These are phyloP conservation scores for Picochlorum costavermella DNA, from an alignment of 139 green algal species.

Conservation along the genomic window DNA sequence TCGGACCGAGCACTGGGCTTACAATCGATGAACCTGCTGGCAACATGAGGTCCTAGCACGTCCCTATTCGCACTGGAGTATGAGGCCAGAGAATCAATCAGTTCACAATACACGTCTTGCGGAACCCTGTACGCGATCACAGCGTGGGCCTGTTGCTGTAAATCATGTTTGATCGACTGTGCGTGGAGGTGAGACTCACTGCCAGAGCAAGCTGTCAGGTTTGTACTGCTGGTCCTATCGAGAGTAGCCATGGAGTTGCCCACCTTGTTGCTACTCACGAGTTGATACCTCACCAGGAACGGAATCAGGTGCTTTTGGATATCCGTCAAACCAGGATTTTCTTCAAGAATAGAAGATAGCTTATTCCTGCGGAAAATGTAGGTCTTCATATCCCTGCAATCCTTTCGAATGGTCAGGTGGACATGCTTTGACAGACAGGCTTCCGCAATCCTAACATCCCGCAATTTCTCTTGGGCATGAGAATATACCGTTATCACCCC, in stretches of 20 bases:
- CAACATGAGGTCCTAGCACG: conserved; percentile 17
- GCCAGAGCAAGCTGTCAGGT: neutral
- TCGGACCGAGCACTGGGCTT: conserved; percentile 43
- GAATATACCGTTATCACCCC: conserved; percentile 60
- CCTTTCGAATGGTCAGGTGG: conserved; percentile 24
- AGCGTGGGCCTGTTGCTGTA: neutral
- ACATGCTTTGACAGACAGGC: conserved; percentile 21
- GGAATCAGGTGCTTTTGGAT: conserved; percentile 53
- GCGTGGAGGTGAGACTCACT: neutral
- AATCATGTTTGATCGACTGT: neutral
- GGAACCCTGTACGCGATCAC: conserved; percentile 27
- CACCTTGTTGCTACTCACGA: neutral
- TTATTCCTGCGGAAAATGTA: conserved; percentile 49
- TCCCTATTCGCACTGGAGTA: conserved; percentile 46
- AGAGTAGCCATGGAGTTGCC: neutral
- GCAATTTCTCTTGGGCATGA: conserved; percentile 37
- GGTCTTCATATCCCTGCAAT: conserved; percentile 48
- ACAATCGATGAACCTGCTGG: conserved; percentile 19
- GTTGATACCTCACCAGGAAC: conserved; percentile 51
- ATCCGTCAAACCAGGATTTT: conserved; percentile 30
- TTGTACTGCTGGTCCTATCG: neutral
- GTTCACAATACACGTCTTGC: conserved; percentile 26
- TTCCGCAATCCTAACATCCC: conserved; percentile 42
- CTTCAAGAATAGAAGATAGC: conserved; percentile 36
- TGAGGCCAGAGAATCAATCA: conserved; percentile 24